Percentiles rank a stretch among this genome's conserved stretches.
Conservation (phyloP, 2,329 filamentous ascomycete genomes). For the Phyllosticta citrichinensis region DNA sequence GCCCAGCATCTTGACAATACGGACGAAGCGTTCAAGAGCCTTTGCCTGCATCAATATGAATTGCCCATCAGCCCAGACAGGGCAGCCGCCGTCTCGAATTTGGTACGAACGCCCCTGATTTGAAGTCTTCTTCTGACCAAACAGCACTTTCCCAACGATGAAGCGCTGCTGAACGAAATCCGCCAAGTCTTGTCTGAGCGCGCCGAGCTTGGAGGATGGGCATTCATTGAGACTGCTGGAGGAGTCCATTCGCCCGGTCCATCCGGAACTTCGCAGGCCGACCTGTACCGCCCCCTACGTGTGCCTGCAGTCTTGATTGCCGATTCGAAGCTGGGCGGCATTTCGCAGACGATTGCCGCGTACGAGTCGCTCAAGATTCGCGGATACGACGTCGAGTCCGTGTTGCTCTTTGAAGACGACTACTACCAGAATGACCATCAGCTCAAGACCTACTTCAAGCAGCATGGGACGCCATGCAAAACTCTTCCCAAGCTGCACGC, state of each 20-base stretch:
- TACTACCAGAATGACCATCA: slow-evolving; percentile 61
- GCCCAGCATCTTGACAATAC: neutral
- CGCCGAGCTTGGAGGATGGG: slow-evolving; percentile 41
- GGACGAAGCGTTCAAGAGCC: slow-evolving; percentile 31
- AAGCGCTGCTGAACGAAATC: slow-evolving; percentile 29
- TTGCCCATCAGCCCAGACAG: slow-evolving; percentile 70
- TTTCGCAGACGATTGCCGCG: slow-evolving; percentile 68
- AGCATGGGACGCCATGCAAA: slow-evolving; percentile 46
- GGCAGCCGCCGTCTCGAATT: slow-evolving; percentile 40
- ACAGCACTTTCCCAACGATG: slow-evolving; percentile 13
- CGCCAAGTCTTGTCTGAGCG: slow-evolving; percentile 34
- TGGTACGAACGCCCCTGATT: neutral
- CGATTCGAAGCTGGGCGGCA: slow-evolving; percentile 67
- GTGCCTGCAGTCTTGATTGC: slow-evolving; percentile 64
- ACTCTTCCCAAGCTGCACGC: slow-evolving; percentile 39
- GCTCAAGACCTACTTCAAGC: slow-evolving; percentile 55
- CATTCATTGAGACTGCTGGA: slow-evolving; percentile 72
- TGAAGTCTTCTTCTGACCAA: neutral
- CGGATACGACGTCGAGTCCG: slow-evolving; percentile 63
- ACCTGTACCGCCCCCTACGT: slow-evolving; percentile 66
- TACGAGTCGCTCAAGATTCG: slow-evolving; percentile 69
- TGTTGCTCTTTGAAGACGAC: slow-evolving; percentile 58
- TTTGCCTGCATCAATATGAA: slow-evolving; percentile 60
- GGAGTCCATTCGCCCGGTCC: slow-evolving; percentile 72
- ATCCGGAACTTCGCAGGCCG: slow-evolving; percentile 65